Evolutionary conservation across 257 asterid species (phyloP), one percentile per base, ranked within the genome.

Genomic region (Catharanthus roseus): DNA sequence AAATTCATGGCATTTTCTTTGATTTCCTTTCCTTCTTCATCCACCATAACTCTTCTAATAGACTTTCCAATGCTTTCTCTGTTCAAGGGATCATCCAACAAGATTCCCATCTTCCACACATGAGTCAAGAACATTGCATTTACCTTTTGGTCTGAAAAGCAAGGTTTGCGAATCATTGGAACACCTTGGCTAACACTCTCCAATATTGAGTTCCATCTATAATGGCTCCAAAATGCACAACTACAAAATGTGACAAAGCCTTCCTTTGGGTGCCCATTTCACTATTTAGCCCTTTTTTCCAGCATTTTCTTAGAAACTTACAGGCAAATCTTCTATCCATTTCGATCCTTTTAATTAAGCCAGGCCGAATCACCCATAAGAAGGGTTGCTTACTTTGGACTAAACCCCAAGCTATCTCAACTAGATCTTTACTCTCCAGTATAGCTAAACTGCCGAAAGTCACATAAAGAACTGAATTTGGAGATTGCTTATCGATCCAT

Each of bases 351-450:
- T 45, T 26, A 5, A 71, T 55, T 0, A 62, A 71, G 13, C 15
- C 2, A 4, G 82, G 77, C 23, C 81, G 72, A 53, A 77, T 42
- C 33, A 81, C 85, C 80, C 80, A 77, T 24, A 81, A 45, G 71
- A 81, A 81, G 4, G 85, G 81, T 15, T 67, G 74, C 12, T 72
- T 58, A 13, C 78, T 64, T 1, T 72, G 54, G 19, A 72, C 79
- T 3, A 81, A 73, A 21, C 79, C 85, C 81, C 78, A 75, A 19
- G 85, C 85, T 41, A 69, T 78, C 41, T 82, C 85, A 13, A 42
- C 47, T 11, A 75, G 18, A 56, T 82, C 85, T 51, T 69, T 67
- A n/a, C 54, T 47, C 3, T 75, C 76, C 28, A 77, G 44, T 4
- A 38, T 50, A 0, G 72, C 82, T 36, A 77, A 0, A 34, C 82